Percentiles rank a stretch among this genome's conserved stretches.
These are phyloP conservation scores for Candida chilensis DNA, from an alignment of 805 yeast species.

Conservation along the genomic window DNA sequence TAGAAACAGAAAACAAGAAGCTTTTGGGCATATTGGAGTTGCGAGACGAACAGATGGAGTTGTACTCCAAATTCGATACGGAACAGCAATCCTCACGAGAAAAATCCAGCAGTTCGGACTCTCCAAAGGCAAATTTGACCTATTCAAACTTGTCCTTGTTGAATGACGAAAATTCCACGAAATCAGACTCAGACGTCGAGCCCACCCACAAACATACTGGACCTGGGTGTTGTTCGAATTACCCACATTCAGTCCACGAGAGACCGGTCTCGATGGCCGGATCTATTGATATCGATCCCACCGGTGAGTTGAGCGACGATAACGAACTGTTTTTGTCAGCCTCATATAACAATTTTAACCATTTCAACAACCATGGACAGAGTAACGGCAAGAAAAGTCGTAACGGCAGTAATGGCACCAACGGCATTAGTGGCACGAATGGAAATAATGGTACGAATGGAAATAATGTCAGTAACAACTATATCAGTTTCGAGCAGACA, in stretches of 20 bases:
- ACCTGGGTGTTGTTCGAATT: conserved; percentile 46
- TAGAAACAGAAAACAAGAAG: conserved; percentile 73
- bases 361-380: conserved; percentile 1
- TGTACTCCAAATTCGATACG: conserved; percentile 18
- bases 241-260: conserved; percentile 47
- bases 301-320: conserved; percentile 41
- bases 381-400: conserved; percentile 1
- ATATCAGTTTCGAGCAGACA: conserved; percentile 46
- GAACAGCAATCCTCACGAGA: too few species aligned
- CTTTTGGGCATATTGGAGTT: conserved; percentile 54
- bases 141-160: conserved; percentile 20
- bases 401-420: conserved; percentile 1
- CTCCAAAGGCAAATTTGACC: conserved; percentile 12
- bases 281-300: conserved; percentile 38
- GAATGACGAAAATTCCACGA: too few species aligned
- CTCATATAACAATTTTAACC: conserved; percentile 5
- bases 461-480: conserved; percentile 5
- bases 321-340: conserved; percentile 15
- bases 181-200: conserved; percentile 6
- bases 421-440: conserved; percentile 10
- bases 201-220: conserved; percentile 25
- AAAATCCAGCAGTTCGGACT: too few species aligned
- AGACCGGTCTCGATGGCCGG: conserved; percentile 63
- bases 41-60: conserved; percentile 53
- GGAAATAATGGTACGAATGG: conserved; percentile 11